Conservation (phyloP, 352 stramenopile genomes). For the Phytophthora pluvialis region DNA sequence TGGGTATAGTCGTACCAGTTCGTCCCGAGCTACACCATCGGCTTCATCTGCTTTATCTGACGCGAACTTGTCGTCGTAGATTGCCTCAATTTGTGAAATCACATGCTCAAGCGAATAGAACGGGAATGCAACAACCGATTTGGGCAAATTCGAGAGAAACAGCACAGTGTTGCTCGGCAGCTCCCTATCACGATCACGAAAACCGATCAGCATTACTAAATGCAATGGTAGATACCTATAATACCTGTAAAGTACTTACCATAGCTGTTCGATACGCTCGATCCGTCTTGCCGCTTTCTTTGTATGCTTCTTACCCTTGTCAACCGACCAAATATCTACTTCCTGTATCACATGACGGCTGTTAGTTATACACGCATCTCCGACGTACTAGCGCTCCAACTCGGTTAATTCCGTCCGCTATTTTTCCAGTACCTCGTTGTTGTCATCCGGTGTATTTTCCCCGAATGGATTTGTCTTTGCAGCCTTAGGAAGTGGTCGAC, state of each 20-base stretch:
- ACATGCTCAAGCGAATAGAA: conserved; percentile 63
- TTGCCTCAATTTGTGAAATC: conserved; percentile 63
- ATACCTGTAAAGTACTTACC: conserved; percentile 27
- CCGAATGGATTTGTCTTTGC: conserved; percentile 28
- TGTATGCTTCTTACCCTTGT: conserved; percentile 45
- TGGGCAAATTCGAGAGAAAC: conserved; percentile 80
- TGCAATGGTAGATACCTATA: background rate
- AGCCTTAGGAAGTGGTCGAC: conserved; percentile 45
- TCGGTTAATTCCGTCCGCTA: too few species aligned
- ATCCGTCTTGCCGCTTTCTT: conserved; percentile 54
- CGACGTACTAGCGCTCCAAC: background rate
- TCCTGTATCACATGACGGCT: conserved; percentile 44
- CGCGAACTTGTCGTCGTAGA: conserved; percentile 82
- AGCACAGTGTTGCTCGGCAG: conserved; percentile 52
- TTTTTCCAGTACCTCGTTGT: conserved; percentile 26
- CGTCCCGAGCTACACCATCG: conserved; percentile 65
- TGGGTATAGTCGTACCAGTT: conserved; percentile 36
- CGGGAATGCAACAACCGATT: conserved; percentile 70
- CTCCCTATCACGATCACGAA: conserved; percentile 35
- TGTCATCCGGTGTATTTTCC: conserved; percentile 11
- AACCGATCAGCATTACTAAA: background rate
- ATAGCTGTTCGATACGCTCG: conserved; percentile 56
- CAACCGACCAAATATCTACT: conserved; percentile 67
- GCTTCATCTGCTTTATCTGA: conserved; percentile 64
- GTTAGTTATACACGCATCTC: background rate